Percentiles rank a stretch among this genome's conserved stretches.
phyloP scores from a whole-genome alignment of 345 rosid genomes.

The Eucalyptus leucophloia region DNA sequence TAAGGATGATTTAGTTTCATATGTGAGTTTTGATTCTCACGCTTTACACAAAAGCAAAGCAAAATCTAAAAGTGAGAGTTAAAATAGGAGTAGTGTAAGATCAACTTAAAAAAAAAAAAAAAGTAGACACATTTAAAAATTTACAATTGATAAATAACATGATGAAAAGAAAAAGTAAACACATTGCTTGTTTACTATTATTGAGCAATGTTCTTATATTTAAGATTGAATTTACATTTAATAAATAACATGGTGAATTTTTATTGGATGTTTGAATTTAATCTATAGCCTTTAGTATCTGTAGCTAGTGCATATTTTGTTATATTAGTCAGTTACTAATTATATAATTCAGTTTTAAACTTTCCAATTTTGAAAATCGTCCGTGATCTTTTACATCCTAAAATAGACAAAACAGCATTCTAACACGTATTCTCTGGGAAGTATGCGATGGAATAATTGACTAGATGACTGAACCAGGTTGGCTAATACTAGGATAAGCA shows the following conservation, averaged over 20 bases:
- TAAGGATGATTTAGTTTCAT: accelerated
- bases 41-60: accelerated
- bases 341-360: not conserved
- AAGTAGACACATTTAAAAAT: too few species aligned
- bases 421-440: not conserved
- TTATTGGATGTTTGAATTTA: not conserved
- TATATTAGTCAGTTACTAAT: not conserved
- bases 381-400: not conserved
- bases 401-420: not conserved
- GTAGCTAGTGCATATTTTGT: not conserved
- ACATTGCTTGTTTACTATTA: not conserved
- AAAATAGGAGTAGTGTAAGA: accelerated
- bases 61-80: accelerated
- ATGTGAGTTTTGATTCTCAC: accelerated
- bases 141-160: too few species aligned
- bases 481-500: not conserved
- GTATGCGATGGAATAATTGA: not conserved
- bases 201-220: not conserved
- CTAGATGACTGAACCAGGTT: not conserved
- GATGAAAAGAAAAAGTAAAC: too few species aligned
- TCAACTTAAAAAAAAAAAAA: accelerated
- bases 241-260: not conserved
- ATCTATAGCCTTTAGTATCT: not conserved
- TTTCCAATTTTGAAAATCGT: not conserved
- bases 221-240: too few species aligned